A percentile compares a stretch with the other conserved stretches of the same genome.
These are phyloP conservation scores for Hypoxylon perforatum DNA, from an alignment of 495 filamentous ascomycete species.

Conservation along the genomic window DNA sequence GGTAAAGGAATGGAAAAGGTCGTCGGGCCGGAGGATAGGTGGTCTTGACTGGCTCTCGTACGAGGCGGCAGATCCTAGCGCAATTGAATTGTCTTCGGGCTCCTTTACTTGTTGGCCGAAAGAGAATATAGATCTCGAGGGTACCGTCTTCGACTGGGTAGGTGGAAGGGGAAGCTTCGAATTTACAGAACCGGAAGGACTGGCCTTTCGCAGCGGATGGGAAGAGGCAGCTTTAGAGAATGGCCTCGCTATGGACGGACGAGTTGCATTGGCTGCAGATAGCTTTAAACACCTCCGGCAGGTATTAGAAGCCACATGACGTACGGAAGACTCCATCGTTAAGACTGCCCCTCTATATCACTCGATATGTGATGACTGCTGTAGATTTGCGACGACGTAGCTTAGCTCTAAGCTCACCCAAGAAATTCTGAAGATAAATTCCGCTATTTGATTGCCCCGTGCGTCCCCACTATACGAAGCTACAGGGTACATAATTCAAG, in stretches of 20 bases:
- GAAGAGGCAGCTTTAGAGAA: constrained; percentile 39
- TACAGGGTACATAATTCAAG: constrained; percentile 1
- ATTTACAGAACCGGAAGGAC: constrained; percentile 20
- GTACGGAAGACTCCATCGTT: constrained; percentile 43
- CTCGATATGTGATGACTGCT: constrained; percentile 10
- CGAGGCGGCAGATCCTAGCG: constrained; percentile 31
- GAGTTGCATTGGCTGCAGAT: constrained; percentile 29
- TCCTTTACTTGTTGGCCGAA: constrained; percentile 36
- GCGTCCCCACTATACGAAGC: background rate
- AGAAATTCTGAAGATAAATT: constrained; percentile 1
- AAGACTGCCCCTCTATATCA: constrained; percentile 1
- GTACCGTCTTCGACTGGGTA: background rate
- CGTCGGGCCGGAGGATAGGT: constrained; percentile 74
- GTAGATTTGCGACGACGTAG: constrained; percentile 21
- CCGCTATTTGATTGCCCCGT: background rate
- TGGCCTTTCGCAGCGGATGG: constrained; percentile 13
- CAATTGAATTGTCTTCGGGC: constrained; percentile 21
- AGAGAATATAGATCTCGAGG: constrained; percentile 41
- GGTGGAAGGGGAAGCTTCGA: constrained; percentile 7
- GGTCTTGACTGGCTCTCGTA: constrained; percentile 44
- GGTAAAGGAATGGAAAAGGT: constrained; percentile 93
- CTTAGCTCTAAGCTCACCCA: constrained; percentile 4
- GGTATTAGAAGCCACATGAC: constrained; percentile 39
- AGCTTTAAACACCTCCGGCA: constrained; percentile 41
- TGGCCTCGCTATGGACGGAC: constrained; percentile 25